Base-by-base conservation (phyloP, 2,329 filamentous ascomycete species). In the Penicillium sp. region DNA sequence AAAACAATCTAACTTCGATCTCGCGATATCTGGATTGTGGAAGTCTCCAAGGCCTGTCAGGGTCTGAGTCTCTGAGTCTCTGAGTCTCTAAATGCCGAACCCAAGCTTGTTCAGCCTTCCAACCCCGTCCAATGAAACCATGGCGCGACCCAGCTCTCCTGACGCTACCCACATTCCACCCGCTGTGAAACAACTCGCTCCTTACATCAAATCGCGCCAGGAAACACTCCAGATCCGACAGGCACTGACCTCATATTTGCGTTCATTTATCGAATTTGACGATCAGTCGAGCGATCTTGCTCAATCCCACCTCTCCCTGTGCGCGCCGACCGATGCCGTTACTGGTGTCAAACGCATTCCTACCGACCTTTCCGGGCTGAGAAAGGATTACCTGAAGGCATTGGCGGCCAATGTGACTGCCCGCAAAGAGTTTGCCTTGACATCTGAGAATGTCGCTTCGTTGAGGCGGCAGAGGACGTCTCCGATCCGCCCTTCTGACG, bases 321-420 rank as follows among this genome's bases (percentile, higher is more conserved):
- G 64, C 50, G 67, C 65, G n/a, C 69, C 72, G 6, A 58, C 68
- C 7, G 66, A 71, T 51, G 61, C 63, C 26, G 64, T 69, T 11
- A 51, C 61, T 23, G 64, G 65, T 26, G 70, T 76, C 45, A 71
- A 71, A 54, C 67, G 61, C 14, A 64, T 71, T 30, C 69, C 73
- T 18, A 41, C 70, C 34, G 76, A 78, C 30, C 53, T 79, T 13
- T 72, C 74, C 34, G 76, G 73, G 4, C 61, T 73, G 46, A 71
- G 78, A 47, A 72, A 70, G 45, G 66, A 74, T 56, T 81, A 80
- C 54, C 56, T 81, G 14, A 68, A 75, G 36, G 78, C 77, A 3
- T 61, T 81, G 3, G 71, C 76, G 43, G 74, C 72, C 11, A 74
- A 76, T 57, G 55, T 71, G 13, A 66, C 71, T 13, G 77, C 76